Evolutionary conservation across 2,329 filamentous ascomycete species (phyloP).

Genomic region (Myrmaecium sp.): DNA sequence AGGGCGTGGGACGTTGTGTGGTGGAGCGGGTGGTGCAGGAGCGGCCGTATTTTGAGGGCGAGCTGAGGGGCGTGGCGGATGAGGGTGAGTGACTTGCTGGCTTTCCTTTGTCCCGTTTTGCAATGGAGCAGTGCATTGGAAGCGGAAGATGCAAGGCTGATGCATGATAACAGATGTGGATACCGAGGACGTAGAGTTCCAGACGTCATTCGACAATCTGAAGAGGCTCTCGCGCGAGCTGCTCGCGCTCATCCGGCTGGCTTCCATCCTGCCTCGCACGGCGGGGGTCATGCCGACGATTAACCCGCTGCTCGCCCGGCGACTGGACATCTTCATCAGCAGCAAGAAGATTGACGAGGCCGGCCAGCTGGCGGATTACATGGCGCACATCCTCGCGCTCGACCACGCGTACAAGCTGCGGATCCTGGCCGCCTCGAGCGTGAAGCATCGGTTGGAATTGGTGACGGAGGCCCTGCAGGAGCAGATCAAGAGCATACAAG

Average conservation of each 20-base stretch:
- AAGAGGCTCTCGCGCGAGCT: slow-evolving; percentile 78
- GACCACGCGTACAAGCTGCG: slow-evolving; percentile 83
- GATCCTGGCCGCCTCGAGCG: slow-evolving; percentile 63
- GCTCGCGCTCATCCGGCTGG: slow-evolving; percentile 66
- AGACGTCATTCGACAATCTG: slow-evolving; percentile 59
- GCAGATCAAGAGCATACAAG: slow-evolving; percentile 71
- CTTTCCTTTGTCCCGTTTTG: too few relatives aligned
- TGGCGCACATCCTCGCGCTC: slow-evolving; percentile 81
- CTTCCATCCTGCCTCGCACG: slow-evolving; percentile 61
- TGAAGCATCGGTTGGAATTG: slow-evolving; percentile 61
- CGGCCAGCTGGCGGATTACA: slow-evolving; percentile 81
- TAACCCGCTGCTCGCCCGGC: slow-evolving; percentile 53
- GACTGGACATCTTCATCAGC: slow-evolving; percentile 74
- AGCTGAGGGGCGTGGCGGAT: slow-evolving; percentile 56
- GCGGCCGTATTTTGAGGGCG: slow-evolving; percentile 72
- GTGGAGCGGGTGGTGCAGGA: slow-evolving; percentile 62
- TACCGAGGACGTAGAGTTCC: slow-evolving; percentile 44
- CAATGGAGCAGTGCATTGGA: too few relatives aligned
- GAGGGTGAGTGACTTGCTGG: slow-evolving; percentile 43
- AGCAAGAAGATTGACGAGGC: slow-evolving; percentile 70
- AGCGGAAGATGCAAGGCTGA: slow-evolving; percentile 1
- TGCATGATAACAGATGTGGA: slow-evolving; percentile 14
- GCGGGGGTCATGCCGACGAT: slow-evolving; percentile 33
- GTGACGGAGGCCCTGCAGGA: slow-evolving; percentile 72
- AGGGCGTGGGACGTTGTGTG: slow-evolving; percentile 63